phyloP scores from a whole-genome alignment of 441 rosid genomes.

The Aleurites moluccanus region DNA sequence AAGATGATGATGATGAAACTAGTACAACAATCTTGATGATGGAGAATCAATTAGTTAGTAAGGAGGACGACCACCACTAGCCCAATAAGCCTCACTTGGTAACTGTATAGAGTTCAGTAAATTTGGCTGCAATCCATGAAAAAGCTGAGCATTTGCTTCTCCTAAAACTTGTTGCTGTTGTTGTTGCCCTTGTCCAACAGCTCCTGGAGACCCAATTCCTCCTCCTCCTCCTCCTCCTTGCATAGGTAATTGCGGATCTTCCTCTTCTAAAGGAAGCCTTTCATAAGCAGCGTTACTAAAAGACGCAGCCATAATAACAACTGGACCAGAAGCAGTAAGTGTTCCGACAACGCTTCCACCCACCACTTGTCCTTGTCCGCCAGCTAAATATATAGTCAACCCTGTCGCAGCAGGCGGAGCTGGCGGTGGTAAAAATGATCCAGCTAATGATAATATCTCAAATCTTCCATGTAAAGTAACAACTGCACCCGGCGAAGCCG shows the following conservation, averaged over 20 bases:
- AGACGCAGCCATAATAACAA: slow-evolving; percentile 88
- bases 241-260: slow-evolving; percentile 56
- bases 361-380: slow-evolving; percentile 94
- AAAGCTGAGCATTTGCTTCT: slow-evolving; percentile 52
- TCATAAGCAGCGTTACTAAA: slow-evolving; percentile 95
- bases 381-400: slow-evolving; percentile 74
- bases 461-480: slow-evolving; percentile 81
- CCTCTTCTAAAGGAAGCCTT: slow-evolving; percentile 86
- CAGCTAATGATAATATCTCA: slow-evolving; percentile 79
- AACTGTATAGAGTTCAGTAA: slow-evolving; percentile 81
- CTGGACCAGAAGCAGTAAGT: slow-evolving; percentile 66
- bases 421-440: slow-evolving; percentile 84
- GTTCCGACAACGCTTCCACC: slow-evolving; percentile 92
- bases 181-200: slow-evolving; percentile 44
- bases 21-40: slow-evolving; percentile 4
- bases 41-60: slow-evolving; percentile 34
- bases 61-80: slow-evolving; percentile 78
- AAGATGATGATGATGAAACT: slow-evolving; percentile 17
- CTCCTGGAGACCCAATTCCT: slow-evolving; percentile 59
- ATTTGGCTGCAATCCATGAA: slow-evolving; percentile 86
- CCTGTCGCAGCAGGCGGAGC: slow-evolving; percentile 94
- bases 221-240: slow-evolving; percentile 60
- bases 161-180: slow-evolving; percentile 59
- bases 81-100: slow-evolving; percentile 85
- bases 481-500: slow-evolving; percentile 77